Evolutionary conservation across 129 eudicot species (phyloP), one percentile per base, ranked within the genome.

Genomic region (Tagetes patula): DNA sequence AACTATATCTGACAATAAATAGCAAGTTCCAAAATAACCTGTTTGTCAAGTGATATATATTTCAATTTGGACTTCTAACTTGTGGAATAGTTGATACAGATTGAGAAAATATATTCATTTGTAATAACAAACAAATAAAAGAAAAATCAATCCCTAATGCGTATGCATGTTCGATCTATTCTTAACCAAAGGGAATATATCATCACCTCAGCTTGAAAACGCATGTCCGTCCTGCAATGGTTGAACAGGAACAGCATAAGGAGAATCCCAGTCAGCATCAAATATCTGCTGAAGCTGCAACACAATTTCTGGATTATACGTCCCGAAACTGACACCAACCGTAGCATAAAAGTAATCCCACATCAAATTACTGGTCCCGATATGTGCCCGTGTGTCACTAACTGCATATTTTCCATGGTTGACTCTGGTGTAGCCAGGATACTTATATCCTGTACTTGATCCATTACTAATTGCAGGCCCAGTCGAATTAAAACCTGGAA

Each of bases 211-310:
- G 12, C 81, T 60, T 27, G 81, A 77, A 61, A 77, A 77, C 36
- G 69, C 71, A 70, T 46, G 81, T 2, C 75, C 84, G 55, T 56
- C 80, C 48, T 75, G 85, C 71, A 86, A 70, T 1, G 87, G 91
- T 49, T 76, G 82, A 79, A 91, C 91, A 0, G 84, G 87, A 47
- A 86, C 84, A 2, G 88, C 85, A 80, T 86, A 91, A 14, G 96
- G 97, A 30, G 97, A 91, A 77, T 80, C 81, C 97, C 97, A 91
- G 63, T 91, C 96, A 4, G 97, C 97, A 81, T 91, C 91, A 80
- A 88, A 91, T 32, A 91, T 78, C 71, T 88, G 78, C 75, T 88
- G 89, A 72, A 91, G 96, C 69, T 91, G 90, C 13, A 70, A 53
- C 67, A 91, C 96, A 69, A 91, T 86, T 62, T 82, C 83, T 8